A percentile compares a stretch with the other conserved stretches of the same genome.
These are phyloP conservation scores for Rutstroemia sp. DNA, from an alignment of 2,329 filamentous ascomycete species.

Conservation along the genomic window DNA sequence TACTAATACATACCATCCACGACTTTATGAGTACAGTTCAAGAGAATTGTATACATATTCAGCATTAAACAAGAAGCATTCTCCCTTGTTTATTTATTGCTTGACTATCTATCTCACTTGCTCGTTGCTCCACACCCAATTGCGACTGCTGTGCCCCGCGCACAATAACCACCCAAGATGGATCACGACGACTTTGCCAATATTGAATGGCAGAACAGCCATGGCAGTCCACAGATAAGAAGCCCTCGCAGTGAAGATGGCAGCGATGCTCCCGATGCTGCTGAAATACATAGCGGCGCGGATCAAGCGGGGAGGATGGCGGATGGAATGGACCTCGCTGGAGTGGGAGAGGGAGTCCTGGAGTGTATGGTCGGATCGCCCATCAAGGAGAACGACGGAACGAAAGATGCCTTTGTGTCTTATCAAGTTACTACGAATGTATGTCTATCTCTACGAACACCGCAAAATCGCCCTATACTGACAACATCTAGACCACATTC, in stretches of 20 bases:
- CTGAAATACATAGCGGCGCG: slow-evolving; percentile 12
- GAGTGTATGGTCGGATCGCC: slow-evolving; percentile 79
- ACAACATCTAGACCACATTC: slow-evolving; percentile 70
- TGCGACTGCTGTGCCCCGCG: slow-evolving; percentile 12
- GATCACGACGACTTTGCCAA: slow-evolving; percentile 66
- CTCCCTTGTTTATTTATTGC: no score
- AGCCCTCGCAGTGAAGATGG: slow-evolving; percentile 35
- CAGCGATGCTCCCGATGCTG: slow-evolving; percentile 11
- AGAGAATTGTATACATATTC: not conserved
- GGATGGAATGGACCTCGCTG: slow-evolving; percentile 45
- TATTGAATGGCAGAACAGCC: slow-evolving; percentile 65
- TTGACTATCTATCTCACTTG: no score
- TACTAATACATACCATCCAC: not conserved
- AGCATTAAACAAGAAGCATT: no score
- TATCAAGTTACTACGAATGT: slow-evolving; percentile 91
- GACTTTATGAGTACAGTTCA: slow-evolving; percentile 3
- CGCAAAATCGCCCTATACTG: slow-evolving; percentile 15
- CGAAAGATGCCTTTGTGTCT: slow-evolving; percentile 93
- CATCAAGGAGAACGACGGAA: slow-evolving; percentile 92
- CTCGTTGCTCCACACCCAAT: no score
- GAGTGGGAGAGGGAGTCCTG: slow-evolving; percentile 64
- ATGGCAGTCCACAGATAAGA: slow-evolving; percentile 36
- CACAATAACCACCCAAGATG: slow-evolving; percentile 18
- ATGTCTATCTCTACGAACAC: slow-evolving; percentile 25
- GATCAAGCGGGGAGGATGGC: slow-evolving; percentile 28